These are phyloP conservation scores for Cladosporium sp. DNA, from an alignment of 2,329 filamentous ascomycete species.

Conservation along the genomic window DNA sequence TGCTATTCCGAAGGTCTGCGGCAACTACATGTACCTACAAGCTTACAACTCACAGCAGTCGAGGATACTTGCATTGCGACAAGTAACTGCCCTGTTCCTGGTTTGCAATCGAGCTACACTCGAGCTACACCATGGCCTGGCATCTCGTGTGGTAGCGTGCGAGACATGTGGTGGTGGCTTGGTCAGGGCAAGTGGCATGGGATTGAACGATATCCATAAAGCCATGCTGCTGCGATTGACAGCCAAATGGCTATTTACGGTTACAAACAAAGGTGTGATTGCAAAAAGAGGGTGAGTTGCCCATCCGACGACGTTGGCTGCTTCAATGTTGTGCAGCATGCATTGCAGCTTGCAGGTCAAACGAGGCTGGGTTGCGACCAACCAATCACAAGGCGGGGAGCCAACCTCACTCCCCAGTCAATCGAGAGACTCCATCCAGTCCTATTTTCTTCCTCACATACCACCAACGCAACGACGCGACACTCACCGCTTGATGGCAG, in stretches of 20 bases:
- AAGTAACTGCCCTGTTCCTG: neutral
- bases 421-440: no score
- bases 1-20: no score
- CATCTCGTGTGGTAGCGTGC: slow-evolving; percentile 12
- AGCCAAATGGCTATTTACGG: neutral
- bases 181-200: slow-evolving; percentile 1
- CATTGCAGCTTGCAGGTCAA: neutral
- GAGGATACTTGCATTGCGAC: slow-evolving; percentile 5
- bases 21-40: no score
- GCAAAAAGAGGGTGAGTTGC: slow-evolving; percentile 1
- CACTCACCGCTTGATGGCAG: slow-evolving; percentile 6
- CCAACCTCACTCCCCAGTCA: neutral
- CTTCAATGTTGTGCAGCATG: slow-evolving; percentile 8
- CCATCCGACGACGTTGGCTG: slow-evolving; percentile 3
- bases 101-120: neutral
- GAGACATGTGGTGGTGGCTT: slow-evolving; percentile 10
- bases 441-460: no score
- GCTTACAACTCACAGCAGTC: neutral
- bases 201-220: neutral
- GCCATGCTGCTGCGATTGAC: no score
- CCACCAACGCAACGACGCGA: neutral
- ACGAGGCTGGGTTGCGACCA: neutral
- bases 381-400: neutral
- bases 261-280: neutral
- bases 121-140: slow-evolving; percentile 3